These are phyloP conservation scores for Jaminaea rosea DNA, from an alignment of 1,284 basidiomycete genomes.

Conservation along the genomic window DNA sequence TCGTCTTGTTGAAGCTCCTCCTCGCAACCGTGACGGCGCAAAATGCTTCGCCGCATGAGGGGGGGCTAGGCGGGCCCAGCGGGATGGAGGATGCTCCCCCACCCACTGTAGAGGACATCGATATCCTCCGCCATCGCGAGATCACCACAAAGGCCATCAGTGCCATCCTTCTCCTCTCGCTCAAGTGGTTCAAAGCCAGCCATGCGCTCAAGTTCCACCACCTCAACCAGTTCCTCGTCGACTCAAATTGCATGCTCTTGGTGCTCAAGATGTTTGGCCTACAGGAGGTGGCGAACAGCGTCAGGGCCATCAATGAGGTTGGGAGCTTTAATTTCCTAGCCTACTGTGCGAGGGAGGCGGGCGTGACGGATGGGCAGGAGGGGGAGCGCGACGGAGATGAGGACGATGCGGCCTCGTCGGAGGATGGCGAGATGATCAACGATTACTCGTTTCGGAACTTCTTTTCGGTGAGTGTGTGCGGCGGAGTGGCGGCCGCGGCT, in stretches of 20 bases:
- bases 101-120: constrained; percentile 83
- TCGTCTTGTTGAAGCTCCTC: constrained; percentile 43
- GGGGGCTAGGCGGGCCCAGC: constrained; percentile 11
- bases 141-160: constrained; percentile 96
- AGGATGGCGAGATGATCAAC: constrained; percentile 57
- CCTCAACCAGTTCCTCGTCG: constrained; percentile 82
- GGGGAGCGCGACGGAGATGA: constrained; percentile 58
- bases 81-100: constrained; percentile 57
- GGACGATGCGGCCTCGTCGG: constrained; percentile 17
- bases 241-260: constrained; percentile 86
- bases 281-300: constrained; percentile 74
- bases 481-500: too few relatives aligned
- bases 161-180: constrained; percentile 74
- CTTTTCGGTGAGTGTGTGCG: too few relatives aligned
- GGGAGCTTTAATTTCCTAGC: constrained; percentile 80
- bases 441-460: constrained; percentile 98
- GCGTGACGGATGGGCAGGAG: too few relatives aligned
- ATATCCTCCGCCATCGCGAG: constrained; percentile 89
- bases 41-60: constrained; percentile 35
- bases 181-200: constrained; percentile 94
- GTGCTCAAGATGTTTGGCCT: constrained; percentile 97
- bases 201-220: constrained; percentile 97
- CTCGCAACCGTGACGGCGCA: constrained; percentile 43
- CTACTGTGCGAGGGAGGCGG: too few relatives aligned
- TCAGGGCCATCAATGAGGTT: constrained; percentile 79